These are phyloP conservation scores for Leishmania gerbilli DNA, from an alignment of 208 protist genomes.

Conservation along the genomic window DNA sequence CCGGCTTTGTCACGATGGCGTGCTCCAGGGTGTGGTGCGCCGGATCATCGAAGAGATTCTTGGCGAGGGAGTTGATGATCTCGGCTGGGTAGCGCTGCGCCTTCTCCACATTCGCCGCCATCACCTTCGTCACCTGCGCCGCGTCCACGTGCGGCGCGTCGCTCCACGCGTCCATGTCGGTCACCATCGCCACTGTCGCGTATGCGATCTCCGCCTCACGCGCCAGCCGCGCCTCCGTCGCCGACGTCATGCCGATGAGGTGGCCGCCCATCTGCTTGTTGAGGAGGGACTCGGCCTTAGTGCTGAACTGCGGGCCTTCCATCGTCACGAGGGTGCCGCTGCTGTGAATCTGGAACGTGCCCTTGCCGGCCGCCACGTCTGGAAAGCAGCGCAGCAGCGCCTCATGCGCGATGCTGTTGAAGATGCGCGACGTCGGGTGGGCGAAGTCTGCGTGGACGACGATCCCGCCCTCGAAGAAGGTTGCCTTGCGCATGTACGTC, in stretches of 20 bases:
- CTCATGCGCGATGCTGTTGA: slow-evolving; percentile 44
- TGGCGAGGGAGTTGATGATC: slow-evolving; percentile 45
- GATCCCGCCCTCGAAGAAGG: slow-evolving; percentile 86
- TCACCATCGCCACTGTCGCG: slow-evolving; percentile 87
- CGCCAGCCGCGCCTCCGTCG: slow-evolving; percentile 90
- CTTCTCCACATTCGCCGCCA: slow-evolving; percentile 71
- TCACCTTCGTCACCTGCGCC: slow-evolving; percentile 46
- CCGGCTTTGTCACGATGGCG: slow-evolving; percentile 57
- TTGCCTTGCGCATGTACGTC: slow-evolving; percentile 66
- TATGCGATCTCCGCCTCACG: slow-evolving; percentile 93
- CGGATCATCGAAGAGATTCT: slow-evolving; percentile 44
- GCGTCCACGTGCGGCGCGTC: slow-evolving; percentile 79
- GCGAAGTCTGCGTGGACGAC: slow-evolving; percentile 87
- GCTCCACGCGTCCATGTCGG: slow-evolving; percentile 95
- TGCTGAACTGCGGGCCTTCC: slow-evolving; percentile 93
- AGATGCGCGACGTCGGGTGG: slow-evolving; percentile 65
- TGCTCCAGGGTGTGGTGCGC: slow-evolving; percentile 57
- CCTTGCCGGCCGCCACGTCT: slow-evolving; percentile 22
- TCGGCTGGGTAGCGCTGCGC: slow-evolving; percentile 56
- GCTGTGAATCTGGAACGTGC: slow-evolving; percentile 51
- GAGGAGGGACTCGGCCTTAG: slow-evolving; percentile 77
- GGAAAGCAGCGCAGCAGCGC: slow-evolving; percentile 49
- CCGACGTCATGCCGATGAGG: slow-evolving; percentile 94
- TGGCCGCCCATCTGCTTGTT: slow-evolving; percentile 79
- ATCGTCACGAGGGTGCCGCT: slow-evolving; percentile 86